Evolutionary conservation across 1,139 yeast genomes (phyloP), one percentile per base, ranked within the genome.

Genomic region (Candida sanyaensis): DNA sequence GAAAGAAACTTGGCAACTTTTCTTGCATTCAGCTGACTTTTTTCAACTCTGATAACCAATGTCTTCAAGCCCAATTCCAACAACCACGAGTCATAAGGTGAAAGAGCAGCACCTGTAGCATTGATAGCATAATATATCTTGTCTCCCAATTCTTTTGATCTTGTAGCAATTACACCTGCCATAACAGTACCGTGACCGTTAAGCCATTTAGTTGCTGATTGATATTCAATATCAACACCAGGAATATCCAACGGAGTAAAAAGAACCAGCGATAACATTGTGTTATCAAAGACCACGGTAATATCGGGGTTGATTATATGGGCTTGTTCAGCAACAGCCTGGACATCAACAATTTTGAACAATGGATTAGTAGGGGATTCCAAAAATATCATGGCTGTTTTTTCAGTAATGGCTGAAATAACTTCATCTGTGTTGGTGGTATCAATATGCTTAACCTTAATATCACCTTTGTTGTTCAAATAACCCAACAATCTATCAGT

Each of bases 141-240:
- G 51, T 88, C 86, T 7, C 92, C 93, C 49, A 91, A 71, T 50
- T 76, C 73, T 29, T 78, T 67, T 43, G 77, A 75, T 17, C 36
- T 32, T 5, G 36, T 32, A 13, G 36, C 36, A 51, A 91, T 75
- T 17, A 88, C 83, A 47, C 97, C 97, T 13, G 96, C 97, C 97
- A 91, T 91, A 59, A 91, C 83, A 65, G 91, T 97, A 66, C 91
- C 97, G 65, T 91, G 97, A 9, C 97, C 97, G 61, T 90, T 88
- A 55, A 91, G 74, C 63, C 88, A 91, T 68, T 91, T 91, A 49
- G 97, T 91, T 13, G 96, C 97, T 12, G 93, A 85, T 65, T 91
- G 97, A 65, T 91, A 91, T 49, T 89, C 96, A 52, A 91, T 87
- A 64, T 91, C 97, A 30, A 86, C 95, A 12, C 95, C 96, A 56